A percentile compares a stretch with the other conserved stretches of the same genome.
Conservation (phyloP, 768 basidiomycete species). For the Psilocybe subaeruginosa region DNA sequence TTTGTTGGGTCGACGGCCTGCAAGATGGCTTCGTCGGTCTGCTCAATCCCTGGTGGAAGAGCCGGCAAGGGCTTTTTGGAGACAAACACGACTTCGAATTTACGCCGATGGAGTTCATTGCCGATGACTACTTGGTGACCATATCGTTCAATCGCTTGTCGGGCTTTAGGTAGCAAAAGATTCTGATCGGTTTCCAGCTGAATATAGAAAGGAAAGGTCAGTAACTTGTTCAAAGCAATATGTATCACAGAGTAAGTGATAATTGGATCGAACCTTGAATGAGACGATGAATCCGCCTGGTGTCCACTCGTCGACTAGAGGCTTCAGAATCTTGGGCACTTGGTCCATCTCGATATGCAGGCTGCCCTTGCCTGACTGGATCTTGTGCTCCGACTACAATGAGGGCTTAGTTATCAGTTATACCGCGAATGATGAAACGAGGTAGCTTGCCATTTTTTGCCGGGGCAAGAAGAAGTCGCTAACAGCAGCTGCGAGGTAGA, state of each 20-base stretch:
- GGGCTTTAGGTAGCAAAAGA: constrained; percentile 89
- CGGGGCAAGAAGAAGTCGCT: constrained; percentile 97
- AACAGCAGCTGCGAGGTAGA: constrained; percentile 97
- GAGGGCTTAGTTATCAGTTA: background rate
- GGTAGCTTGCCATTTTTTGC: constrained; percentile 77
- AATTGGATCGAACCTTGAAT: constrained; percentile 74
- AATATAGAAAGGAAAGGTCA: background rate
- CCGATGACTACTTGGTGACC: constrained; percentile 98
- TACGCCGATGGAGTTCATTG: constrained; percentile 91
- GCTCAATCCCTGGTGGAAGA: constrained; percentile 18
- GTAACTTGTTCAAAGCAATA: background rate
- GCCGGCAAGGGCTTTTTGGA: constrained; percentile 45
- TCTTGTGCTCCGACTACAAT: constrained; percentile 92
- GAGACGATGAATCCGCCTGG: constrained; percentile 91
- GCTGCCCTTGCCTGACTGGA: constrained; percentile 95
- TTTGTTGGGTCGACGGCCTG: constrained; percentile 14
- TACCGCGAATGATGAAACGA: background rate
- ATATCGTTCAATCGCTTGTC: constrained; percentile 86
- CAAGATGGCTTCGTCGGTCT: constrained; percentile 9
- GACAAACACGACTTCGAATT: constrained; percentile 92
- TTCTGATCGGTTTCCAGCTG: constrained; percentile 91
- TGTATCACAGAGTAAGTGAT: background rate
- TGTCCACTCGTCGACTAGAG: constrained; percentile 94
- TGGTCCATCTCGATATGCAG: constrained; percentile 98
- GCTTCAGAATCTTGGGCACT: constrained; percentile 94